Conservation (phyloP, 768 basidiomycete species). For the Russula griseocarnosa region DNA sequence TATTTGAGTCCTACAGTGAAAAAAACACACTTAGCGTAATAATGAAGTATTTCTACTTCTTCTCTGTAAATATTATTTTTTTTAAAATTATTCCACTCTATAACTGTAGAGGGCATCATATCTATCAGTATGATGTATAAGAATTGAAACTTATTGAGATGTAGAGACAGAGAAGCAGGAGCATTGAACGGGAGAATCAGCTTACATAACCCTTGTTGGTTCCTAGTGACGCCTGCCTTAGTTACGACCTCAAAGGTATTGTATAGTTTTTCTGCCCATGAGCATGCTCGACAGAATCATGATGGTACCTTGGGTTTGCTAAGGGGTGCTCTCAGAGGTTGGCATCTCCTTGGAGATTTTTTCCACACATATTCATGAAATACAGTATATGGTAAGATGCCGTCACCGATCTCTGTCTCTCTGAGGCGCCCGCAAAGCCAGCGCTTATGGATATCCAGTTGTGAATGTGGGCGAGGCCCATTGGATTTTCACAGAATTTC, state of each 20-base stretch:
- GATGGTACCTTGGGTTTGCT: constrained; percentile 17
- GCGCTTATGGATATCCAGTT: constrained; percentile 1
- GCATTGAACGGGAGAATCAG: too few species aligned
- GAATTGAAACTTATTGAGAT: too few species aligned
- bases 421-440: not conserved
- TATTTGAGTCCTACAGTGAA: too few species aligned
- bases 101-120: too few species aligned
- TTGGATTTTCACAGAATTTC: constrained; percentile 9
- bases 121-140: too few species aligned
- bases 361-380: constrained; percentile 3
- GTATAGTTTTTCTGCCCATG: not conserved
- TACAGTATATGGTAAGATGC: not conserved
- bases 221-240: too few species aligned
- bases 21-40: too few species aligned
- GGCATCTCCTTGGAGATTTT: constrained; percentile 19
- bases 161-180: too few species aligned
- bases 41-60: too few species aligned
- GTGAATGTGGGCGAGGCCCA: not conserved
- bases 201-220: too few species aligned
- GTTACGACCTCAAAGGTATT: constrained; percentile 8
- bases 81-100: too few species aligned
- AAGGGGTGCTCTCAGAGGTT: not conserved
- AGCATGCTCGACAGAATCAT: constrained; percentile 6
- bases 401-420: not conserved
- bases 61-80: too few species aligned